Base-by-base conservation (phyloP, 1,139 yeast species). In the Yamadazyma sp. region DNA sequence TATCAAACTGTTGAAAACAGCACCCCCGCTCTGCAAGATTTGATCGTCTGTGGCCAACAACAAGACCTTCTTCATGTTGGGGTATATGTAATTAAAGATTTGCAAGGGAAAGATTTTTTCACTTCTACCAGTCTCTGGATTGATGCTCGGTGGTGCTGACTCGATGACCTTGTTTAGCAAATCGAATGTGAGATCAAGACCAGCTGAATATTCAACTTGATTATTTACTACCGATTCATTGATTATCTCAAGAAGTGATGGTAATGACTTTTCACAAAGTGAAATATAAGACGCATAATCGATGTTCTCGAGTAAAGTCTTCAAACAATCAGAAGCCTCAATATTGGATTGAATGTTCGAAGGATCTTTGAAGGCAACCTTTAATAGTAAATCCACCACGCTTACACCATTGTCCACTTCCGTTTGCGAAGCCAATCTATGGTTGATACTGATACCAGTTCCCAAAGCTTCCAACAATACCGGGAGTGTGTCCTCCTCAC, bases 401-500 rank as follows among this genome's bases (percentile, higher is more conserved):
- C 52, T 55, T 5, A 31, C 27, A 11, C 31, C 38, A 17, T 18
- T 16, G 10, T 24, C 17, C 4, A 36, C 25, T n/a, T 46, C 44
- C 1, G 72, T 61, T 14, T 50, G 49, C 1, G 66, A 53, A 0
- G 78, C 69, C 29, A 64, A 58, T 2, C 58, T 43, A 5, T 72
- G 66, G 40, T 64, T 62, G 8, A 76, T 64, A 42, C 74, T 64
- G 42, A 85, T 69, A 2, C 83, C 76, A 9, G 73, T 69, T 1
- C 81, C 71, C 22, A 86, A 62, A 0, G 85, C 77, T 55, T 89
- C 96, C n/a, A 87, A 73, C 36, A 89, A 62, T 34, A 85, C 72
- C 0, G 92, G 79, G 22, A 87, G 81, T 0, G 96, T 78, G 52
- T 91, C 98, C 36, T 87, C 96, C 37, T 81, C 87, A 1, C 95